Evolutionary conservation across 768 basidiomycete genomes (phyloP), one percentile per base, ranked within the genome.

Genomic region (Termitomyces titanicus): DNA sequence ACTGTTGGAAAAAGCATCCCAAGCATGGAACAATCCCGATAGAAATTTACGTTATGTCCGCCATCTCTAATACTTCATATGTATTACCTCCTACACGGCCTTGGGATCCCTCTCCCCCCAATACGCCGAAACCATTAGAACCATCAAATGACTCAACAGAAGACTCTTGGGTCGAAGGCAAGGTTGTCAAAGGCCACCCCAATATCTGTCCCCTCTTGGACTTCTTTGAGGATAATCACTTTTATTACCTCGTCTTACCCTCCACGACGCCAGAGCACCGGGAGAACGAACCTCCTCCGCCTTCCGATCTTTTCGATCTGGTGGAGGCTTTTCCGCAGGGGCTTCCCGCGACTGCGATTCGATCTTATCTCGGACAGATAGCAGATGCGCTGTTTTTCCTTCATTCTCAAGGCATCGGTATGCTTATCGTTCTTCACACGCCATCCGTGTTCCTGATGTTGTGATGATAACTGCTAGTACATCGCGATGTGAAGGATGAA

Each of bases 1-100:
- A 99, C 74, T 98, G 96, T 71, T 99, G 97, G 97, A 98, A 98
- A 76, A 92, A 91, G 66, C 96, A 99, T 68, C 89, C 91, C 40
- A 84, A 88, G 58, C 83, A 91, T 68, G 96, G 96, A 54, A 97
- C 97, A 8, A 97, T 98, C 64, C 96, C 97, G 15, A 96, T 98
- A 74, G 97, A 99, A 74, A 96, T 96, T 24, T 91, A 89, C 67
- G 91, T 94, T 66, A 90, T 94, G 92, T 91, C 90, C 55, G 84
- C 89, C 45, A 87, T 93, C 70, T 94, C 92, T 46, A 82, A 87
- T 59, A 89, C 84, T 4, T 79, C 85, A 24, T 92, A 92, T 70
- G 78, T 85, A 24, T 77, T 96, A n/a, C 87, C 91, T 10, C 72
- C 86, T 15, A 81, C 79, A 18, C 83, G 91, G 56, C 86, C 94